Evolutionary conservation across 192 early-diverging fungal genomes (phyloP).

Genomic region (Glomus cerebriforme): DNA sequence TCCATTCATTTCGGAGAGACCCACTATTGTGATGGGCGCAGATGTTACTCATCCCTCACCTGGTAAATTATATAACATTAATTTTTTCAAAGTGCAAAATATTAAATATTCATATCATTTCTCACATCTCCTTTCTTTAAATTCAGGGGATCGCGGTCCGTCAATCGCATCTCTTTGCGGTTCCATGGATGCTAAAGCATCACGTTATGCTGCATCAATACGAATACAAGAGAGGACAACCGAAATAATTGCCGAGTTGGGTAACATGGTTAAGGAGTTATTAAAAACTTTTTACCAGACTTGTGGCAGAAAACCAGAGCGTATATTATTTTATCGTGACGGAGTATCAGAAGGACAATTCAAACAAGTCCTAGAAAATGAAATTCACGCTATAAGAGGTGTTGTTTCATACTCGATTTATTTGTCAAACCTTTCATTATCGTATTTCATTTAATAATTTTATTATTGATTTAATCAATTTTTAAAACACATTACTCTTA

Average conservation of each 20-base stretch:
- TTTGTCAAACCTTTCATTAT: not conserved
- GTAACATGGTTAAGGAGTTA: slow-evolving; percentile 67
- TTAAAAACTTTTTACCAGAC: slow-evolving; percentile 66
- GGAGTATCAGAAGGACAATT: slow-evolving; percentile 92
- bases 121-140: not conserved
- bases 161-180: slow-evolving; percentile 81
- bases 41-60: slow-evolving; percentile 89
- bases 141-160: slow-evolving; percentile 49
- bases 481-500: no score
- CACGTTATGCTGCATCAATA: slow-evolving; percentile 64
- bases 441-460: slow-evolving; percentile 33
- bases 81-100: slow-evolving; percentile 38
- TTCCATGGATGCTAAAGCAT: slow-evolving; percentile 62
- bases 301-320: slow-evolving; percentile 69
- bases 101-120: not conserved
- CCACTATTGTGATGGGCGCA: slow-evolving; percentile 85
- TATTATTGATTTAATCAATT: not conserved
- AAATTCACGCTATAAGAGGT: slow-evolving; percentile 66
- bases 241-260: slow-evolving; percentile 74
- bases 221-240: slow-evolving; percentile 67
- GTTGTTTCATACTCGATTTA: slow-evolving; percentile 12
- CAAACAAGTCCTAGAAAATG: slow-evolving; percentile 66
- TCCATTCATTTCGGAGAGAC: slow-evolving; percentile 64
- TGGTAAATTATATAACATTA: slow-evolving; percentile 39
- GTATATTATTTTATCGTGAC: slow-evolving; percentile 89